Base-by-base conservation (phyloP, 257 asterid genomes). In the Solanum sejunctum region DNA sequence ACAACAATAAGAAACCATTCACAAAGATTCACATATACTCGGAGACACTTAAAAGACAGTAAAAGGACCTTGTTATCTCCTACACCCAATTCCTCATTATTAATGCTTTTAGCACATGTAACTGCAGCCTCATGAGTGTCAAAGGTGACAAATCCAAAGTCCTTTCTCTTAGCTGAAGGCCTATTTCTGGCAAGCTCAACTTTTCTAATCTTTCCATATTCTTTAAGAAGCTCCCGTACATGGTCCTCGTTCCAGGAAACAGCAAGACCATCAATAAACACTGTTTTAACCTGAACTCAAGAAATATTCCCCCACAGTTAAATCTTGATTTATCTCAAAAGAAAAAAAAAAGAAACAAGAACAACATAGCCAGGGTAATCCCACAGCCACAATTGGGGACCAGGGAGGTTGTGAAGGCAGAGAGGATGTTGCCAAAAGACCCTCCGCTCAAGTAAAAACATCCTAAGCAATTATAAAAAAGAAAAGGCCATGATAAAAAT, bases 81-180 rank as follows among this genome's bases (percentile, higher is more conserved):
- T 91, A 93, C 98, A 78, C 99, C 98, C 93, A 97, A 84, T 82
- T 94, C 98, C 86, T 92, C 97, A 32, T 97, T 97, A 85, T 97
- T 95, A 87, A 97, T 97, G 87, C 90, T 87, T 91, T 95, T 95
- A 61, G 99, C 98, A 84, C 99, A 97, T 64, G 91, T 90, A 47
- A 95, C 94, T 20, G 99, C 99, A 51, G 98, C 94, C 84, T 97
- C 99, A 85, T 97, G 99, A 79, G 93, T 86, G 85, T 89, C 95
- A 86, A 97, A 97, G 10, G 98, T 92, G 32, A 97, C 99, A 83
- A 97, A 97, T 82, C 99, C 99, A 84, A 97, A 97, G 88, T 97
- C 99, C 90, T 92, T 97, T 90, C 99, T 92, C 93, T 94, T 93
- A 47, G 99, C 99, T 16, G 99, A 92, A 79, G 99, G 98, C 99